Evolutionary conservation across 2,329 filamentous ascomycete species (phyloP), one percentile per base, ranked within the genome.

Genomic region (Pseudohalonectria lignicola): DNA sequence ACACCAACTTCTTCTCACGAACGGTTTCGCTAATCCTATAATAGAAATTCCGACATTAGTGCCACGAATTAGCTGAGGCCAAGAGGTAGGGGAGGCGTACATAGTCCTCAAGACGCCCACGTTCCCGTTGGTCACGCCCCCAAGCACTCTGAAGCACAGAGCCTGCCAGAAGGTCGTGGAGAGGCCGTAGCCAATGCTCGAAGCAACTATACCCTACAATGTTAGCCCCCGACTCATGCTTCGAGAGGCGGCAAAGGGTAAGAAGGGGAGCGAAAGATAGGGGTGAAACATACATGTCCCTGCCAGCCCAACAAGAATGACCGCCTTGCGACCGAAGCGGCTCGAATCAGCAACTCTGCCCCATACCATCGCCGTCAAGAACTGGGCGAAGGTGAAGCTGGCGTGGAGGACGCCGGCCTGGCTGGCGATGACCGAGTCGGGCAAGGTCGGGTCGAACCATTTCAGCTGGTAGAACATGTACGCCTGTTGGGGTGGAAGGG

Each of bases 401-500:
- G 82, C 85, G 34, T 84, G 77, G 18, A 94, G 64, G 3, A 93
- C 62, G 29, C 86, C 86, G 1, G 83, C 82, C 54, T 92, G 86
- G 16, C 71, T 69, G 0, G 86, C 76, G 46, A 94, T 87, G 2
- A 72, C 76, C 18, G 83, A 69, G 47, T 71, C 63, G 0, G 73
- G 58, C 12, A 74, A 60, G 9, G 50, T 57, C 0, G 66, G 61
- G 41, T 73, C 63, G 49, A 94, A 90, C 41, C 80, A 90, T 48
- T 76, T 78, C n/a, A 94, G 72, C 56, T 92, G 85, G 57, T 90
- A 93, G 60, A 86, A 93, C 66, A 93, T 78, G 58, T 93, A 93
- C 2, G 82, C 74, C 57, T 82, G 63, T 1, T n/a, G n/a, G n/a
- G n/a, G n/a, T n/a, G n/a, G n/a, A n/a, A n/a, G n/a, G n/a, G n/a